Percentiles rank a stretch among this genome's conserved stretches.
These are phyloP conservation scores for Discostella stelligeroides DNA, from an alignment of 108 stramenopile genomes.

Conservation along the genomic window DNA sequence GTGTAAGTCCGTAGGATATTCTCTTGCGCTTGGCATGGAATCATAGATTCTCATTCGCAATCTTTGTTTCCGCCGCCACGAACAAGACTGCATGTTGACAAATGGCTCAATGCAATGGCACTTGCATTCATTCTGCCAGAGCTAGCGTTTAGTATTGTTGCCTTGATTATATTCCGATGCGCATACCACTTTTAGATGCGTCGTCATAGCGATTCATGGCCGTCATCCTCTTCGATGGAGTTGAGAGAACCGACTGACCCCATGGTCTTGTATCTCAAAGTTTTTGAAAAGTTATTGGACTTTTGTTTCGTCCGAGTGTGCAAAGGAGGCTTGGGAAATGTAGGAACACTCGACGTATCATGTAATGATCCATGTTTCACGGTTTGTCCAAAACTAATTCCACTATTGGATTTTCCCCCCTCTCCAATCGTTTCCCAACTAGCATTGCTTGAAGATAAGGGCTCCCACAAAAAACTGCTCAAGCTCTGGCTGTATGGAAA, in stretches of 20 bases:
- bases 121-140: conserved; percentile 51
- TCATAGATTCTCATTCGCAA: background rate
- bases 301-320: conserved; percentile 27
- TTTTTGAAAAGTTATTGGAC: conserved; percentile 14
- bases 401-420: background rate
- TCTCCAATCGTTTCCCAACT: conserved; percentile 23
- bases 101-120: conserved; percentile 52
- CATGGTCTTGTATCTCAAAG: conserved; percentile 13
- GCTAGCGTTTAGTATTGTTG: conserved; percentile 27
- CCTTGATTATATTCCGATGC: conserved; percentile 13
- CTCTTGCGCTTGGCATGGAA: background rate
- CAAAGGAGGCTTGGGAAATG: conserved; percentile 23
- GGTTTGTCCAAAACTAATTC: background rate
- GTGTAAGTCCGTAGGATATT: conserved; percentile 36
- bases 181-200: conserved; percentile 4
- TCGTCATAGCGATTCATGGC: conserved; percentile 27
- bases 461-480: conserved; percentile 77
- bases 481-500: conserved; percentile 71
- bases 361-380: conserved; percentile 6
- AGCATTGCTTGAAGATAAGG: conserved; percentile 41
- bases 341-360: background rate
- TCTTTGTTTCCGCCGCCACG: background rate
- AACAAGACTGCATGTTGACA: conserved; percentile 53
- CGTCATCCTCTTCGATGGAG: conserved; percentile 34
- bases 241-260: conserved; percentile 34